Base-by-base conservation (phyloP, 2,329 filamentous ascomycete genomes). In the Colletotrichum coccodes region DNA sequence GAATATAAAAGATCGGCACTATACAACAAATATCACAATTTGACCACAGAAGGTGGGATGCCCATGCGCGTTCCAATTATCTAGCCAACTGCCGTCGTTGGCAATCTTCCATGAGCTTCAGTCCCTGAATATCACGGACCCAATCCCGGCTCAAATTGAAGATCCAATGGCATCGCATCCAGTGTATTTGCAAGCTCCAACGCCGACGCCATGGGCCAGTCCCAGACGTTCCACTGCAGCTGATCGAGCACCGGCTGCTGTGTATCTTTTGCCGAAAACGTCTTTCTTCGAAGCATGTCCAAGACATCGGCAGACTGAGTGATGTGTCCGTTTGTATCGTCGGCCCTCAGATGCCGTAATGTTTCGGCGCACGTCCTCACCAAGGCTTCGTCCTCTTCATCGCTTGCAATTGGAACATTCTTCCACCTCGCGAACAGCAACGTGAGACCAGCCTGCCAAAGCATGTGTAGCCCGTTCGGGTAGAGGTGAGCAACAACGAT, bases 121-220 rank as follows among this genome's bases (percentile, higher is more conserved):
- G 3, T 21, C 21, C n/a, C 42, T 26, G 8, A 16, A 12, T 57
- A 18, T 54, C n/a, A 56, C 14, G 61, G 40, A 14, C 49, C 63
- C 12, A 56, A 3, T 23, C 63, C 57, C 16, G 57, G 40, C 6
- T 56, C 57, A 11, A 66, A 61, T 16, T 62, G 58, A 12, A 75
- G 40, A 30, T 75, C 72, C n/a, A 75, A 47, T 16, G 74, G 72
- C n/a, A 71, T 66, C 12, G 69, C 60, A 53, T 76, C 70, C 38
- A 75, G 52, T 3, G 71, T 73, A 32, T 76, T 75, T 16, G 71
- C 66, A 9, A 76, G 71, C 38, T 76, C 73, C 42, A 75, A 32
- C 1, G 71, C 73, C 6, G 74, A 76, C 21, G 65, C 74, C 67
- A 76, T 73, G 1, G 74, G 74, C 74, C 73, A 76, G 9, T 76